Percentiles rank a stretch among this genome's conserved stretches.
Evolutionary conservation across 345 rosid genomes (phyloP).

Genomic region (Corchorus capsularis): DNA sequence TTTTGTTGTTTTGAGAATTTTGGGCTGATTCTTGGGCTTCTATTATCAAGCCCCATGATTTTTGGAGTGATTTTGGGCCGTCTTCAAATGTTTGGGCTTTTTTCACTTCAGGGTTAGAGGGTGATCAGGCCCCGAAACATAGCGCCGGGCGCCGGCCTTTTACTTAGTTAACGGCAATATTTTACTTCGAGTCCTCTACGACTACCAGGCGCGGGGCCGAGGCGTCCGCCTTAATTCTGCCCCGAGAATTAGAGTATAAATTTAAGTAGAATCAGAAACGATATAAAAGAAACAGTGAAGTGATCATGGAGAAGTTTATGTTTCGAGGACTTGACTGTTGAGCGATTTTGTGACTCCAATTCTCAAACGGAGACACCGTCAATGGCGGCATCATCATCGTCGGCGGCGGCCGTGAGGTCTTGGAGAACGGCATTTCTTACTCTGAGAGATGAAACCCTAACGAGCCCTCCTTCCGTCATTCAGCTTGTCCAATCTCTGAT

Average conservation of each 20-base stretch:
- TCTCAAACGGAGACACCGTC: slow-evolving; percentile 46
- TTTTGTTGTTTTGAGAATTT: too few species aligned
- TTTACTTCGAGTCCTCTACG: neutral
- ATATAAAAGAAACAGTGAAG: slow-evolving; percentile 17
- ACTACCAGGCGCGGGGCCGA: neutral
- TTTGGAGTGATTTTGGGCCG: too few species aligned
- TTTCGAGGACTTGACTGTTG: neutral
- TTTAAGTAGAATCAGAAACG: too few species aligned
- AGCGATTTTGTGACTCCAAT: slow-evolving; percentile 15
- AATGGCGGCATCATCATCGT: neutral
- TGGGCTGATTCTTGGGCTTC: too few species aligned
- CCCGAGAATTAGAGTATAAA: neutral
- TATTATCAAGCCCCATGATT: too few species aligned
- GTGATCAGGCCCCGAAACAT: too few species aligned
- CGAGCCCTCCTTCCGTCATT: slow-evolving; percentile 48
- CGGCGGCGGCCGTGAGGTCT: slow-evolving; percentile 34
- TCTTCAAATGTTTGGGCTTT: too few species aligned
- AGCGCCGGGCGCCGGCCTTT: too few species aligned
- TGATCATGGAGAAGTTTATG: slow-evolving; percentile 51
- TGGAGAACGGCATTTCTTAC: slow-evolving; percentile 92
- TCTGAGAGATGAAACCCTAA: slow-evolving; percentile 71
- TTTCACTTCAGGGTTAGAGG: too few species aligned
- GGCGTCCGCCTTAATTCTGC: neutral
- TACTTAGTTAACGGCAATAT: too few species aligned
- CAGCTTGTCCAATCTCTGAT: slow-evolving; percentile 60